Conservation (phyloP, 1,139 yeast species). For the Sugiyamaella sp. region DNA sequence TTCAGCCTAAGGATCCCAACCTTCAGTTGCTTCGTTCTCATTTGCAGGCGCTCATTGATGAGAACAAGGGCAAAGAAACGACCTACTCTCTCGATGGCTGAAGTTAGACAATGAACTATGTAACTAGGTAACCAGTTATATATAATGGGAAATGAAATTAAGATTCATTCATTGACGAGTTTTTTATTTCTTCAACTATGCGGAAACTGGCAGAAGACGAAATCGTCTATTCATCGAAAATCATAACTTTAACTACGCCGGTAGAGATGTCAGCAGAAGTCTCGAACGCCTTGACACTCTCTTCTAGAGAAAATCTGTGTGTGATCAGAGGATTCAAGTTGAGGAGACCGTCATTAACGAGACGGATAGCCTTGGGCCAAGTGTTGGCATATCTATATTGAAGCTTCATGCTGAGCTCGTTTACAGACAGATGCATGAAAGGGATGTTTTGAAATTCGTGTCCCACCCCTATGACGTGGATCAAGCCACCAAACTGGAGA, state of each 20-base stretch:
- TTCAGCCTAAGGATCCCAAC: slow-evolving; percentile 47
- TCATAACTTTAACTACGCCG: slow-evolving; percentile 63
- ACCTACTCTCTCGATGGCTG: slow-evolving; percentile 54
- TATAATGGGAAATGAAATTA: no score
- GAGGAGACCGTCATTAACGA: slow-evolving; percentile 63
- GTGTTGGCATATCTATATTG: slow-evolving; percentile 80
- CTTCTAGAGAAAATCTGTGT: slow-evolving; percentile 70
- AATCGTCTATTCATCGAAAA: slow-evolving; percentile 51
- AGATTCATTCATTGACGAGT: no score
- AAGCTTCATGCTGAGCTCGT: slow-evolving; percentile 72
- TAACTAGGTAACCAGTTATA: no score
- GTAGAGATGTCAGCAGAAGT: slow-evolving; percentile 53
- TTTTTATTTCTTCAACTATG: no score
- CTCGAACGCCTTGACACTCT: slow-evolving; percentile 82
- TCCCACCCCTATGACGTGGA: slow-evolving; percentile 80
- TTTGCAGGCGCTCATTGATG: slow-evolving; percentile 46
- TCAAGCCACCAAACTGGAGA: slow-evolving; percentile 63
- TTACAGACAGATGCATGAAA: slow-evolving; percentile 67
- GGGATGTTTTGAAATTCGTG: slow-evolving; percentile 70
- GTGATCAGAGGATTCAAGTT: slow-evolving; percentile 73
- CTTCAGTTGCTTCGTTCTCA: slow-evolving; percentile 46
- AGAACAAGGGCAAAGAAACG: slow-evolving; percentile 48
- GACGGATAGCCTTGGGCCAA: slow-evolving; percentile 71
- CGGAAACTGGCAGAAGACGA: no score
- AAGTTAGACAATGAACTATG: no score